Evolutionary conservation across 345 rosid genomes (phyloP), one percentile per base, ranked within the genome.

Genomic region (Salix suchowensis): DNA sequence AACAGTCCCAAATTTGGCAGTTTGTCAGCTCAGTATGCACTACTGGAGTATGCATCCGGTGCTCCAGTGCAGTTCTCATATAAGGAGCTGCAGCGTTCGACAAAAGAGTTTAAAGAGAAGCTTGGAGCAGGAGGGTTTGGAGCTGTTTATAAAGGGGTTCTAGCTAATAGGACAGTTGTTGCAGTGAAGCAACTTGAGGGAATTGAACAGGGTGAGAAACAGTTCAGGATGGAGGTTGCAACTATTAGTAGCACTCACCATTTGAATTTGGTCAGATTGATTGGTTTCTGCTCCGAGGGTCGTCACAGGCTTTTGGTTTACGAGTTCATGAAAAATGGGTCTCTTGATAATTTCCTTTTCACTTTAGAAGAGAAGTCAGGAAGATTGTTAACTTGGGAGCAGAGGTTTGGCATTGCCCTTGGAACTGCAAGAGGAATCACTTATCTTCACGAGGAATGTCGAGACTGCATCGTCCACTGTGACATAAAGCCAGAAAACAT

Each of bases 11-110:
- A 74, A 46, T 84, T 88, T 28, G 85, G 88, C 42, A 74, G 81
- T 32, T 72, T 86, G 69, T 88, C 91, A 12, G 81, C 89, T 10
- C 90, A 83, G 54, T 87, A 86, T 76, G 86, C 90, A 0, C 86
- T 88, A 50, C 92, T 86, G 71, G 94, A 90, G 84, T 91, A 91
- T 70, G 91, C 90, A 0, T 90, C 94, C 26, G 88, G 89, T 66
- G 91, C 88, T 10, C 83, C 83, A 0, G 83, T 80, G 62, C 83
- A 80, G 73, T 80, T 80, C 79, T 76, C 80, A 1, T 76, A 76
- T n/a, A 66, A 46, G 39, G 83, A 80, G 58, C 65, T 80, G 64
- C 77, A 76, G 52, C 80, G 65, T 3, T 39, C 79, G 0, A 80
- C 83, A 10, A 72, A 76, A 15, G 74, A 76, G 32, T 80, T 76